phyloP scores from a whole-genome alignment of 2,329 filamentous ascomycete species.

The Dryadomyces quercus-mongolicae region DNA sequence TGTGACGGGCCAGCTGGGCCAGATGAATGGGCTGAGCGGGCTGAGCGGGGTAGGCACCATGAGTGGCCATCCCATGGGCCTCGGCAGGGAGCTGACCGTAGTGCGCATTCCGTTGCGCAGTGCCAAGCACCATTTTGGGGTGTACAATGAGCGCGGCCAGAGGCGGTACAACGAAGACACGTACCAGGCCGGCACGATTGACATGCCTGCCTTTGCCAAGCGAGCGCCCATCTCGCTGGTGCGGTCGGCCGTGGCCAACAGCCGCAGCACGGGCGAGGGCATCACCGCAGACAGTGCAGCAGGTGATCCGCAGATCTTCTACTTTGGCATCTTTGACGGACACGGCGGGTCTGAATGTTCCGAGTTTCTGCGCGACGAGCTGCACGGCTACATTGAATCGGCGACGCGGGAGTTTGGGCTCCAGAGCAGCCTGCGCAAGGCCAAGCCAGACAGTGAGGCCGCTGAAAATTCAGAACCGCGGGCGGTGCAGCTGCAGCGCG shows the following conservation, averaged over 20 bases:
- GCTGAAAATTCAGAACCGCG: background rate
- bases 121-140: slow-evolving; percentile 94
- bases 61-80: background rate
- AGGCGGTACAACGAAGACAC: slow-evolving; percentile 88
- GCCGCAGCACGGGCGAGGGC: slow-evolving; percentile 42
- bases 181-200: slow-evolving; percentile 86
- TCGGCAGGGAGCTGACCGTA: slow-evolving; percentile 68
- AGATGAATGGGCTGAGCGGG: no score
- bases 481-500: slow-evolving; percentile 46
- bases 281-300: slow-evolving; percentile 58
- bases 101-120: slow-evolving; percentile 88
- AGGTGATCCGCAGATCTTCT: slow-evolving; percentile 93
- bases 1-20: no score
- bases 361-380: slow-evolving; percentile 67
- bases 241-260: slow-evolving; percentile 31
- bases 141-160: slow-evolving; percentile 64
- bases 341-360: slow-evolving; percentile 87
- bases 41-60: no score
- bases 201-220: slow-evolving; percentile 84
- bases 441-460: background rate
- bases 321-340: slow-evolving; percentile 93
- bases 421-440: slow-evolving; percentile 53
- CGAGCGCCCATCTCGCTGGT: slow-evolving; percentile 55
- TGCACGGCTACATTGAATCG: slow-evolving; percentile 84
- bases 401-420: slow-evolving; percentile 66